A percentile compares a stretch with the other conserved stretches of the same genome.
These are phyloP conservation scores for Planoprotostelium fungivorum DNA, from an alignment of 78 protist species.

Conservation along the genomic window DNA sequence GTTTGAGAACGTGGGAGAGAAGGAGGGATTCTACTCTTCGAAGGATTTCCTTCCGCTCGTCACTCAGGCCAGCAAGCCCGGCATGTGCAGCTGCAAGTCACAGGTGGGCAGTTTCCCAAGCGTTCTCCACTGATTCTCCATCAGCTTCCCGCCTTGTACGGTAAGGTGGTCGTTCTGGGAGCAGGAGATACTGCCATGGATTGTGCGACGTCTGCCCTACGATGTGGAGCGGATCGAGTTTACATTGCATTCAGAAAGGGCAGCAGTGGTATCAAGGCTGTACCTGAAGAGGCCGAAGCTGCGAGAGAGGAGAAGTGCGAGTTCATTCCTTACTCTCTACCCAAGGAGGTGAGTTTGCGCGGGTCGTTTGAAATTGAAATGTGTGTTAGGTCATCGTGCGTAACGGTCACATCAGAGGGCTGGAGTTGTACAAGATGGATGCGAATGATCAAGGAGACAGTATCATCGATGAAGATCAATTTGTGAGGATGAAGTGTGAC, in stretches of 20 bases:
- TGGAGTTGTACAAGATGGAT: constrained; percentile 79
- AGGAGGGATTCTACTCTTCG: constrained; percentile 77
- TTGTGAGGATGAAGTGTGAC: constrained; percentile 77
- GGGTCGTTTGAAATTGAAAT: not conserved
- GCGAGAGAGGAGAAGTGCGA: constrained; percentile 77
- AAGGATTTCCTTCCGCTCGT: constrained; percentile 84
- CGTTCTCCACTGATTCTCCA: not conserved
- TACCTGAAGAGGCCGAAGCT: constrained; percentile 86
- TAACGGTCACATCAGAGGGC: constrained; percentile 63
- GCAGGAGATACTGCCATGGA: constrained; percentile 98
- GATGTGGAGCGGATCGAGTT: constrained; percentile 90
- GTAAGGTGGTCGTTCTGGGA: constrained; percentile 93
- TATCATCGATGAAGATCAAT: constrained; percentile 72
- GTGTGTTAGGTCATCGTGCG: constrained; percentile 23
- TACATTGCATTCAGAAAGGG: constrained; percentile 83
- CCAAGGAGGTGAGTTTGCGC: constrained; percentile 24
- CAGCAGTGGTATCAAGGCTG: constrained; percentile 83
- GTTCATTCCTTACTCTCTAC: constrained; percentile 73
- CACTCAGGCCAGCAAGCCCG: constrained; percentile 78
- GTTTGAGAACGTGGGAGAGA: constrained; percentile 41
- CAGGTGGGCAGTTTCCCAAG: not conserved
- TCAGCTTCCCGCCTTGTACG: constrained; percentile 65
- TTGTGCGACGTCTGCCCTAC: constrained; percentile 92
- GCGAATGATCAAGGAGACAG: constrained; percentile 77
- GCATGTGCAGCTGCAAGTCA: constrained; percentile 80